Conservation (phyloP, 441 rosid species). For the Populus hybrid region DNA sequence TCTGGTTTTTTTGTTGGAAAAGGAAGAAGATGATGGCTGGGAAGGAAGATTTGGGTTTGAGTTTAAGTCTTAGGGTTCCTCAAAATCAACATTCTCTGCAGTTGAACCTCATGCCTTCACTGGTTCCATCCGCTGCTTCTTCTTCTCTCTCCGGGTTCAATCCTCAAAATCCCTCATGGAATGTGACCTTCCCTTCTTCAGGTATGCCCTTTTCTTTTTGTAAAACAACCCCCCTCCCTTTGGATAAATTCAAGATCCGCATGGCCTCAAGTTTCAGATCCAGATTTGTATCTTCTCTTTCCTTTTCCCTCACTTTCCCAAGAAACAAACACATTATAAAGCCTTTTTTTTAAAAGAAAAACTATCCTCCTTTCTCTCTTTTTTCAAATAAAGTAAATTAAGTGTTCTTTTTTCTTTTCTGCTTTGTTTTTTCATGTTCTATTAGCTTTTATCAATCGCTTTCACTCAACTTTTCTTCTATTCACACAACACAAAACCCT, state of each 20-base stretch:
- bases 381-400: conserved; percentile 7
- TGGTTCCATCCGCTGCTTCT: conserved; percentile 29
- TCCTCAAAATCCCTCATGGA: conserved; percentile 49
- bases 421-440: background rate
- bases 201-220: conserved; percentile 29
- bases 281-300: background rate
- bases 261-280: conserved; percentile 28
- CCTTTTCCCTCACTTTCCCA: conserved; percentile 1
- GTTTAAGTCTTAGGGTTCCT: conserved; percentile 62
- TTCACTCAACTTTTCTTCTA: conserved; percentile 1
- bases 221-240: background rate
- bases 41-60: conserved; percentile 80
- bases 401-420: background rate
- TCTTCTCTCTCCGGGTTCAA: conserved; percentile 34
- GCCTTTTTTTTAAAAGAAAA: background rate
- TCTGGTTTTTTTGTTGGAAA: background rate
- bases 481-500: background rate
- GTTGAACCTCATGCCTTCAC: conserved; percentile 47
- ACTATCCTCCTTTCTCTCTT: background rate
- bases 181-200: conserved; percentile 45
- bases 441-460: conserved; percentile 14
- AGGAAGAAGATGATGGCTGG: conserved; percentile 41
- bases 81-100: conserved; percentile 39
- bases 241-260: conserved; percentile 8
- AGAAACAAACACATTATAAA: conserved; percentile 12